Evolutionary conservation across 169 alveolate species (phyloP).

Genomic region (Plasmodium vivax): DNA sequence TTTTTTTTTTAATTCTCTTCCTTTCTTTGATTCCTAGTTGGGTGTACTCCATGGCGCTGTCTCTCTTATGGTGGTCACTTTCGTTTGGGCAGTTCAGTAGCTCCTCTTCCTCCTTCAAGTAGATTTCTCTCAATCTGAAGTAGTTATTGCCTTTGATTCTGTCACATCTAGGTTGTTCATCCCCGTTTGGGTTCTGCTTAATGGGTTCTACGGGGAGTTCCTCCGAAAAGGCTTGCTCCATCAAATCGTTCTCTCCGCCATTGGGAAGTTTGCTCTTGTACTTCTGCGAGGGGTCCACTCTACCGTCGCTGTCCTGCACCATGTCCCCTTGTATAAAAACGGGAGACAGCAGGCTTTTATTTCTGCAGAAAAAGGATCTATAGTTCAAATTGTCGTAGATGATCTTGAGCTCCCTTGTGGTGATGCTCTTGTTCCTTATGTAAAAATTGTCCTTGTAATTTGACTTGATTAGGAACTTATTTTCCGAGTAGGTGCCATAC

Average conservation of each 20-base stretch:
- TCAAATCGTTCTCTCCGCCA: not conserved
- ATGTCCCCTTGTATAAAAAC: slow-evolving; percentile 39
- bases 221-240: not conserved
- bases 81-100: not conserved
- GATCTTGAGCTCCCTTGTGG: slow-evolving; percentile 24
- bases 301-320: not conserved
- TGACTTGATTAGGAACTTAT: slow-evolving; percentile 57
- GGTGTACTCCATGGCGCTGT: not conserved
- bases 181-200: not conserved
- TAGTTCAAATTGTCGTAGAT: slow-evolving; percentile 67
- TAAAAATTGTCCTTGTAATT: slow-evolving; percentile 64
- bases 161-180: not conserved
- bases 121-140: slow-evolving; percentile 64
- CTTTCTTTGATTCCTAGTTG: slow-evolving; percentile 43
- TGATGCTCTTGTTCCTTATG: slow-evolving; percentile 24
- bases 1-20: slow-evolving; percentile 55
- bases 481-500: slow-evolving; percentile 57
- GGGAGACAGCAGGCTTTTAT: slow-evolving; percentile 60
- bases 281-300: not conserved
- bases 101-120: slow-evolving; percentile 44
- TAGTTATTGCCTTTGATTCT: slow-evolving; percentile 16
- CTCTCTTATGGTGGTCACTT: slow-evolving; percentile 10
- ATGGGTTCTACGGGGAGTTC: not conserved
- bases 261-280: not conserved
- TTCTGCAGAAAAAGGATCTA: slow-evolving; percentile 62